Base-by-base conservation (phyloP, 495 filamentous ascomycete species). In the Aspergillus heteromorphus region DNA sequence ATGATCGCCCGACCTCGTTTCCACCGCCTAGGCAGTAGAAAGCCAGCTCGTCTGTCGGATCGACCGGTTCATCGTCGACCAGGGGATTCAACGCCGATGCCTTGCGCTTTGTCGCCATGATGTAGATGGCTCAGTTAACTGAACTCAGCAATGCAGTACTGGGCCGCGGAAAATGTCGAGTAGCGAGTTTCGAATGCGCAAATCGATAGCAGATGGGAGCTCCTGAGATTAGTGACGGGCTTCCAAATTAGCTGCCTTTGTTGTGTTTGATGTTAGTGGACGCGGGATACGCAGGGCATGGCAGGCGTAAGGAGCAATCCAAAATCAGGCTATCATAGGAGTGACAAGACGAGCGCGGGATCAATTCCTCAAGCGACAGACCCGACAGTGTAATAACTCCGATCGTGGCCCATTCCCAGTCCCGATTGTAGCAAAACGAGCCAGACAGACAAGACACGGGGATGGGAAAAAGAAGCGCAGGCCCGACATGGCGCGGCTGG, bases 1-100 rank as follows among this genome's bases (percentile, higher is more conserved):
- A 97, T 54, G 93, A 97, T 53, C 93, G 81, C 49, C 93, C 93
- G 51, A 98, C 93, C 71, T 98, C 93, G 67, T 96, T 97, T 34
- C 93, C 92, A 54, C 93, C 93, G 48, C 93, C 93, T 31, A 98
- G 76, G 58, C 89, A 92, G 48, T 96, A 81, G 65, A 98, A 98
- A 70, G 87, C 88, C 49, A 98, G 79, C 73, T 96, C 89, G 65
- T 98, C 93, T 0, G 87, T 78, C 2, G 87, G 85, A 51, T 91
- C 86, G 9, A 87, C 84, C 2, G 86, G 83, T 61, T 89, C 86
- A 53, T 89, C 85, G 20, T 83, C 78, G 17, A 64, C 62, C 6
- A 74, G 65, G 19, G 78, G 63, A 25, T 83, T 80, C 76, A 87
- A 82, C 14, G 81, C 83, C 27, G 85, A 78, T 2, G 82, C 84